phyloP scores from a whole-genome alignment of 805 yeast species.

The Millerozyma miso region DNA sequence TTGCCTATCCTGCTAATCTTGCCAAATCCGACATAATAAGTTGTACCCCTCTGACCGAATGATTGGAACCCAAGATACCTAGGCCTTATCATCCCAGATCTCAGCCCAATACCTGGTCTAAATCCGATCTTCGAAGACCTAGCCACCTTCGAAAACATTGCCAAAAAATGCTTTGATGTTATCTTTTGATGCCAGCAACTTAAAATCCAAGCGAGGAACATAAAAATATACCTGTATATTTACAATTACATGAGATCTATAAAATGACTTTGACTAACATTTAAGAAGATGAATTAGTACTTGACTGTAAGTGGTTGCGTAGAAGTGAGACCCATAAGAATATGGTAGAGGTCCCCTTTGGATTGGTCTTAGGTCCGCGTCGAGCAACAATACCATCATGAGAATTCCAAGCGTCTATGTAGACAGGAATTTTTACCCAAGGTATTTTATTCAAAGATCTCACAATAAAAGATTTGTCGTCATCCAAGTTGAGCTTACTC shows the following conservation, averaged over 20 bases:
- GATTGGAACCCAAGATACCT: neutral
- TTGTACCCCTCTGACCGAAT: neutral
- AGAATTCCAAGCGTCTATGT: conserved; percentile 68
- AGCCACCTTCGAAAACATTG: neutral
- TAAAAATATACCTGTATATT: neutral
- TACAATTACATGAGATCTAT: neutral
- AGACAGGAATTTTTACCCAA: conserved; percentile 78
- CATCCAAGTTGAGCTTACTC: conserved; percentile 28
- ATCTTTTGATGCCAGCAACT: neutral
- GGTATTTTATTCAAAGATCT: conserved; percentile 55
- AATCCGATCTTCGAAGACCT: neutral
- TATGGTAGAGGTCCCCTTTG: conserved; percentile 50
- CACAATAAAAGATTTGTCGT: conserved; percentile 39
- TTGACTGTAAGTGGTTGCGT: conserved; percentile 20
- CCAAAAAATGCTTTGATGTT: neutral
- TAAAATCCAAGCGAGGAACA: neutral
- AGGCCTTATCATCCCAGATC: neutral
- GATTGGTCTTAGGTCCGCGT: conserved; percentile 49
- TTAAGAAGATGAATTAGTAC: neutral
- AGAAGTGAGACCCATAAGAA: conserved; percentile 46
- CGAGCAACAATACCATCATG: conserved; percentile 87
- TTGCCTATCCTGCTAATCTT: neutral
- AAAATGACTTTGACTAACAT: neutral
- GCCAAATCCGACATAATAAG: neutral
- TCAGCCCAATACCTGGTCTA: neutral